Evolutionary conservation across 108 stramenopile genomes (phyloP).

Genomic region (Pseudonitzschia delicatissima): DNA sequence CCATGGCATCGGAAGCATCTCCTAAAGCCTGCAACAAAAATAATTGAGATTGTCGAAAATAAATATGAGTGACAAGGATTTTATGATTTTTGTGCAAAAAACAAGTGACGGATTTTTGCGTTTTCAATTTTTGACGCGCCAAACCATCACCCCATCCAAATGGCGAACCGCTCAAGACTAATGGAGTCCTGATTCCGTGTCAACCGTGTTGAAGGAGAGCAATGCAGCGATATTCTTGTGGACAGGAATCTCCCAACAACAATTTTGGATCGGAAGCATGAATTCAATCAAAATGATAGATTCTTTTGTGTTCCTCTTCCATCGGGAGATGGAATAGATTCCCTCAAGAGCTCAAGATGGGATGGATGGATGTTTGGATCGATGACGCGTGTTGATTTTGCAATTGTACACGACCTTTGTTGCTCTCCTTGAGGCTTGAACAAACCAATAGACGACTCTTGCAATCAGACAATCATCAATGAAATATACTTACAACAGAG

Average conservation of each 20-base stretch:
- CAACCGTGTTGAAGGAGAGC: background rate
- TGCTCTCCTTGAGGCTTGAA: no score
- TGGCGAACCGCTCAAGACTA: background rate
- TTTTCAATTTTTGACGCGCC: background rate
- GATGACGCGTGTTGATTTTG: no score
- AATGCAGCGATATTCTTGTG: no score
- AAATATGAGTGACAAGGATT: background rate
- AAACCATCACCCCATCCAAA: background rate
- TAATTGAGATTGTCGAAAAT: background rate
- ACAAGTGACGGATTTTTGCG: background rate
- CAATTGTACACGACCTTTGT: no score
- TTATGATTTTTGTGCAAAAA: background rate
- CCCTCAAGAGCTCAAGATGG: no score
- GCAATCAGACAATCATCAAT: background rate
- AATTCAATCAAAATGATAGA: background rate
- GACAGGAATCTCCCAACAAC: no score
- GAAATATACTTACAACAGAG: slow-evolving; percentile 24
- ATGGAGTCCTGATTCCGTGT: slow-evolving; percentile 6
- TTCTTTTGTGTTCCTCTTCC: no score
- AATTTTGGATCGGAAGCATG: background rate
- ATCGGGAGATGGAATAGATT: background rate
- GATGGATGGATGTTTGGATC: background rate
- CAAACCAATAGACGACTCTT: background rate
- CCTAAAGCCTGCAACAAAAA: slow-evolving; percentile 29
- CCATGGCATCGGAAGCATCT: slow-evolving; percentile 33